phyloP scores from a whole-genome alignment of 306 rosid species.

The Carpinus fangiana region DNA sequence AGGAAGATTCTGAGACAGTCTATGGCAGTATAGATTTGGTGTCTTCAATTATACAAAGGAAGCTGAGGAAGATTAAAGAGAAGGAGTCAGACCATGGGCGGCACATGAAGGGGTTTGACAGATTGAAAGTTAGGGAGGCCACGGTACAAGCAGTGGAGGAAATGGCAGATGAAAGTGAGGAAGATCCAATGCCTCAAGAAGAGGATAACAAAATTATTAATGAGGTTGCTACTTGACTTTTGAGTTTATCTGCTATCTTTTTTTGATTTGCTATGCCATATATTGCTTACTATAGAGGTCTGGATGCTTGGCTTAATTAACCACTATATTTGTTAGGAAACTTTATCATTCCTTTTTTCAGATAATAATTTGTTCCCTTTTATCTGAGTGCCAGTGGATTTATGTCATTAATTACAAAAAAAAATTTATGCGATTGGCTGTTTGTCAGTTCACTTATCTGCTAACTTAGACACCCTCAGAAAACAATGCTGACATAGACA shows the following conservation, averaged over 20 bases:
- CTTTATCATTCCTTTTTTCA: not conserved
- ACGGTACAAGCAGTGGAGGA: constrained; percentile 26
- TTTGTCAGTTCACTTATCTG: not conserved
- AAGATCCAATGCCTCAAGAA: constrained; percentile 36
- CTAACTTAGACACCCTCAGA: not conserved
- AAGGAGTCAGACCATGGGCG: constrained; percentile 86
- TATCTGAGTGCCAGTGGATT: not conserved
- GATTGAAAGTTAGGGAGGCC: constrained; percentile 66
- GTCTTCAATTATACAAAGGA: constrained; percentile 85
- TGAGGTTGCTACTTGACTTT: constrained; percentile 52
- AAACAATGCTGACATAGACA: constrained; percentile 5
- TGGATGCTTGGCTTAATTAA: not conserved
- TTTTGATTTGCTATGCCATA: constrained; percentile 16
- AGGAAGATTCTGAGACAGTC: constrained; percentile 78
- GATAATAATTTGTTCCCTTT: not conserved
- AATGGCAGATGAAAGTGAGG: constrained; percentile 36
- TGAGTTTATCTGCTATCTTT: not conserved
- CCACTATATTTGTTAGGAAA: not conserved
- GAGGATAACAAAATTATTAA: constrained; percentile 45
- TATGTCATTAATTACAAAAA: not conserved
- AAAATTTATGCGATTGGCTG: not conserved
- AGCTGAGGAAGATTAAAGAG: constrained; percentile 94
- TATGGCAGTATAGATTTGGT: constrained; percentile 87
- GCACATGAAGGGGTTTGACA: constrained; percentile 88
- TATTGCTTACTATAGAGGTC: constrained; percentile 10